Percentiles rank a stretch among this genome's conserved stretches.
Evolutionary conservation across 2,329 filamentous ascomycete species (phyloP).

Genomic region (Talaromyces sp.): DNA sequence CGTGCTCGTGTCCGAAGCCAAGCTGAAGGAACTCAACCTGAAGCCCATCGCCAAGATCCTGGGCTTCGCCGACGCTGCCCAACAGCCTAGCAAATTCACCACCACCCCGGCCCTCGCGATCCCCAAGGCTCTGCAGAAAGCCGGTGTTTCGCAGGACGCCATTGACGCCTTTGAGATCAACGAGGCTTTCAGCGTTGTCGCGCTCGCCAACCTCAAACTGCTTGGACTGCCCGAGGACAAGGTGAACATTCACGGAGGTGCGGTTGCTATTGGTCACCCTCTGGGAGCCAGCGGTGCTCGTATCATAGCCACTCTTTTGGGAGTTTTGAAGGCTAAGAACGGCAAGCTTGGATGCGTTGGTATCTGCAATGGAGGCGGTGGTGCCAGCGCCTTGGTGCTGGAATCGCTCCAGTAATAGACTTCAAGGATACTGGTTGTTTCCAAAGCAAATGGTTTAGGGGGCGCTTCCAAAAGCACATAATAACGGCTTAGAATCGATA

Average conservation of each 20-base stretch:
- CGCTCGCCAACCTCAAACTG: slow-evolving; percentile 92
- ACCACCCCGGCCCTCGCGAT: slow-evolving; percentile 89
- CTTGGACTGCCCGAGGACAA: slow-evolving; percentile 74
- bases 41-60: slow-evolving; percentile 95
- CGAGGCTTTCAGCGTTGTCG: slow-evolving; percentile 96
- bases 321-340: slow-evolving; percentile 84
- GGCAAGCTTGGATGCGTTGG: slow-evolving; percentile 90
- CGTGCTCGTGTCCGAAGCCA: slow-evolving; percentile 89
- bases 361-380: slow-evolving; percentile 97
- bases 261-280: slow-evolving; percentile 90
- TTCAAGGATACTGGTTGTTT: neutral
- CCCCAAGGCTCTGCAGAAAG: slow-evolving; percentile 95
- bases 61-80: slow-evolving; percentile 92
- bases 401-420: slow-evolving; percentile 54
- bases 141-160: slow-evolving; percentile 69
- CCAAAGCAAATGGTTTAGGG: neutral
- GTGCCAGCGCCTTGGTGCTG: slow-evolving; percentile 88
- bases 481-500: neutral
- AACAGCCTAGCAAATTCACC: slow-evolving; percentile 91
- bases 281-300: slow-evolving; percentile 89
- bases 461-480: neutral
- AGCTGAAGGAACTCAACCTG: slow-evolving; percentile 84
- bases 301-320: slow-evolving; percentile 84
- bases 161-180: slow-evolving; percentile 98
- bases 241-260: slow-evolving; percentile 92